These are phyloP conservation scores for Rhynchosporium secalis DNA, from an alignment of 2,329 filamentous ascomycete species.

Conservation along the genomic window DNA sequence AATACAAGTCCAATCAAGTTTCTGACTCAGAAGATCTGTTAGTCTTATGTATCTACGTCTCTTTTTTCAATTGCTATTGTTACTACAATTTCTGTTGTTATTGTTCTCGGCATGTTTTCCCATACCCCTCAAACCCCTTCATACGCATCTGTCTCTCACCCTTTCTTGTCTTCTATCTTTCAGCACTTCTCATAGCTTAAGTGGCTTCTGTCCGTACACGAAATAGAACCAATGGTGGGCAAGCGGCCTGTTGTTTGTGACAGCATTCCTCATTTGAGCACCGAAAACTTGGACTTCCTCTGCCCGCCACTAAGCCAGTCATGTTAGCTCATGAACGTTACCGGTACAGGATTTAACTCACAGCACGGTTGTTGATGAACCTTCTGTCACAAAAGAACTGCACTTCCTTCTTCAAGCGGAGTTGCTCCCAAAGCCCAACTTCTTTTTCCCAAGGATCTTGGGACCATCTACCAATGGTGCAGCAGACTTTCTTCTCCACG, in stretches of 20 bases:
- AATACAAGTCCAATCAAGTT: not conserved
- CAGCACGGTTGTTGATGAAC: slow-evolving; percentile 23
- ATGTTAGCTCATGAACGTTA: not conserved
- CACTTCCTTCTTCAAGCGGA: slow-evolving; percentile 21
- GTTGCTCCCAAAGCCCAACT: slow-evolving; percentile 25
- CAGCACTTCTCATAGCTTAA: not conserved
- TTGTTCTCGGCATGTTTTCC: no score
- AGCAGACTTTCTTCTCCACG: slow-evolving; percentile 43
- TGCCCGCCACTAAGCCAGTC: slow-evolving; percentile 18
- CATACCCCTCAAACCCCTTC: not conserved
- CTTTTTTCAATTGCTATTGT: not conserved
- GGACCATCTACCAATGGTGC: slow-evolving; percentile 50
- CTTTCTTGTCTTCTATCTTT: not conserved
- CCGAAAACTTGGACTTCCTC: slow-evolving; percentile 23
- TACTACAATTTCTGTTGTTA: no score
- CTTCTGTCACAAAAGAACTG: slow-evolving; percentile 27
- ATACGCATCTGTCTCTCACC: not conserved
- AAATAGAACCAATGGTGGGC: slow-evolving; percentile 21
- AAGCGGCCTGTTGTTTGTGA: slow-evolving; percentile 22
- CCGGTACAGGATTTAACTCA: not conserved
- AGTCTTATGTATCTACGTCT: not conserved
- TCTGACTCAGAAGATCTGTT: not conserved
- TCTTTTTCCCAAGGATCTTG: slow-evolving; percentile 39
- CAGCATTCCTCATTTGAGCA: slow-evolving; percentile 21
- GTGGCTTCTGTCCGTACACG: slow-evolving; percentile 20